These are phyloP conservation scores for Aspergillus coremiiformis DNA, from an alignment of 495 filamentous ascomycete species.

Conservation along the genomic window DNA sequence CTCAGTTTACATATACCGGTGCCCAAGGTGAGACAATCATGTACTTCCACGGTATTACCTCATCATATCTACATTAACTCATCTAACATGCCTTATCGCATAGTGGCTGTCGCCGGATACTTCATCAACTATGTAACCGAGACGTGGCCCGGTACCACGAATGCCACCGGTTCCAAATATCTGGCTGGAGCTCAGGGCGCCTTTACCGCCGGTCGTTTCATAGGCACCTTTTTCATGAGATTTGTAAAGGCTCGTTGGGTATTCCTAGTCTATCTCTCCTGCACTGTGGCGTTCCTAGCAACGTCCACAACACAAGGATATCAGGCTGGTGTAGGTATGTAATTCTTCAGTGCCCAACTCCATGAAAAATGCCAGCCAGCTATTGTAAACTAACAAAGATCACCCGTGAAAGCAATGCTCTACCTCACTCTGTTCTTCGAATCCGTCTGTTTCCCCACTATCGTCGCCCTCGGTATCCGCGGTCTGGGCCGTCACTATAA, in stretches of 20 bases:
- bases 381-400: not conserved
- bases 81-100: not conserved
- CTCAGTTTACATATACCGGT: constrained; percentile 70
- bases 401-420: constrained; percentile 34
- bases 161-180: constrained; percentile 43
- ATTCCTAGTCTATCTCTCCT: constrained; percentile 37
- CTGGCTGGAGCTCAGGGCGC: constrained; percentile 48
- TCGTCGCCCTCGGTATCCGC: constrained; percentile 53
- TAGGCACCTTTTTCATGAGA: constrained; percentile 44
- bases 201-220: constrained; percentile 51
- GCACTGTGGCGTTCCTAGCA: constrained; percentile 36
- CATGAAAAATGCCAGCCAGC: not conserved
- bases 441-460: constrained; percentile 55
- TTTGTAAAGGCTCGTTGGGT: constrained; percentile 46
- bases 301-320: constrained; percentile 25
- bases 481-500: constrained; percentile 55
- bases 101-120: constrained; percentile 59
- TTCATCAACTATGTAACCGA: constrained; percentile 53
- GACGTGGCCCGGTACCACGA: constrained; percentile 28
- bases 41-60: not conserved
- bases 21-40: constrained; percentile 43
- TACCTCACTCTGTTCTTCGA: constrained; percentile 55
- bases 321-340: constrained; percentile 40
- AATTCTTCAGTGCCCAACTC: not conserved
- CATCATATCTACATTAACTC: no score